Conservation (phyloP, 257 asterid species). For the Capsicum pubescens region DNA sequence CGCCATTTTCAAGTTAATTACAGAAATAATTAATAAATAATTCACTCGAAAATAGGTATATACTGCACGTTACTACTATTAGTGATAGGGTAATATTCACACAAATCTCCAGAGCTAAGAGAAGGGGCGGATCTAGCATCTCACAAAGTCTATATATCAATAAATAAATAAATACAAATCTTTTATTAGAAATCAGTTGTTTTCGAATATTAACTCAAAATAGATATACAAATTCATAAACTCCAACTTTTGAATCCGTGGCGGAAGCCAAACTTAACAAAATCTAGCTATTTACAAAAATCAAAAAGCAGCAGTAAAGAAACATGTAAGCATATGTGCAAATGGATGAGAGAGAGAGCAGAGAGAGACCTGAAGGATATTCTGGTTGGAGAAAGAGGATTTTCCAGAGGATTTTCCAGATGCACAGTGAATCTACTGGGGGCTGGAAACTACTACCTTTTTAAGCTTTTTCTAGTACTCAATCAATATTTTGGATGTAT, state of each 20-base stretch:
- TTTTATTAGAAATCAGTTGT: no score
- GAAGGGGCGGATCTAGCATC: neutral
- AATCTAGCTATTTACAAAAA: neutral
- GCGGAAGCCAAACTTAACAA: neutral
- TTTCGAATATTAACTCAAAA: neutral
- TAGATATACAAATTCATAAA: neutral
- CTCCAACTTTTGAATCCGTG: neutral
- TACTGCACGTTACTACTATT: neutral
- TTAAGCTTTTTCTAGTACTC: no score
- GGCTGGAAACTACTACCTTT: neutral
- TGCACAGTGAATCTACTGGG: neutral
- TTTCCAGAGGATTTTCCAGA: conserved; percentile 8
- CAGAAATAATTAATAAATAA: neutral
- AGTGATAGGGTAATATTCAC: neutral
- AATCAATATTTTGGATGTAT: no score
- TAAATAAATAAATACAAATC: neutral
- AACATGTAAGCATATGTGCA: neutral
- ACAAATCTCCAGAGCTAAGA: neutral
- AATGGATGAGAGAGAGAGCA: neutral
- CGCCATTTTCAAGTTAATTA: neutral
- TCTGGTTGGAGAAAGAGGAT: neutral
- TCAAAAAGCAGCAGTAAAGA: neutral
- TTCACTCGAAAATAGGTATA: neutral
- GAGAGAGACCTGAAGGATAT: conserved; percentile 11
- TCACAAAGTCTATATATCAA: neutral